Evolutionary conservation across 805 yeast species (phyloP).

Genomic region (Yamadazyma nakazawae): DNA sequence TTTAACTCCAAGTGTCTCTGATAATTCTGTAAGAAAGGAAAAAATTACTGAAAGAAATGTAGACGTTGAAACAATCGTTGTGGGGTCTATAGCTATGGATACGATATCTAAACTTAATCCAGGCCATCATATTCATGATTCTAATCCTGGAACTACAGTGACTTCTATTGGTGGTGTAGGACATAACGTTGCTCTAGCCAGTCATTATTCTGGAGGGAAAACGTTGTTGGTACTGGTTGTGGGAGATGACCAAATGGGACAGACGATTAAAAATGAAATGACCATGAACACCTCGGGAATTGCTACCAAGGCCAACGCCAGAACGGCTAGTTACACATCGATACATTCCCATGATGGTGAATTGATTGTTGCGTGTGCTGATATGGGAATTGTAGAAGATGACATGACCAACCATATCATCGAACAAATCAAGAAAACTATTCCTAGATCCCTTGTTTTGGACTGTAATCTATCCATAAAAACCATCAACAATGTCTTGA

Average conservation of each 20-base stretch:
- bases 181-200: conserved; percentile 69
- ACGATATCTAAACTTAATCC: conserved; percentile 50
- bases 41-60: neutral
- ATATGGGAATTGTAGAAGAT: conserved; percentile 66
- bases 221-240: conserved; percentile 54
- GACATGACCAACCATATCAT: conserved; percentile 41
- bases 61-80: conserved; percentile 39
- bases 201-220: conserved; percentile 29
- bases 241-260: conserved; percentile 58
- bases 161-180: conserved; percentile 83
- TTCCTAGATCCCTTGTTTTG: conserved; percentile 52
- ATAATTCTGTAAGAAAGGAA: too few relatives aligned
- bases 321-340: conserved; percentile 73
- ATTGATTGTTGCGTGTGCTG: conserved; percentile 75
- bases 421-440: conserved; percentile 33
- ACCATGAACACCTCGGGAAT: conserved; percentile 42
- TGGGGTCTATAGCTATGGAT: conserved; percentile 80
- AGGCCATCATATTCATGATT: conserved; percentile 45
- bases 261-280: conserved; percentile 17
- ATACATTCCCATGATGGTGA: conserved; percentile 62
- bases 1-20: neutral
- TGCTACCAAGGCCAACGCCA: conserved; percentile 13
- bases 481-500: conserved; percentile 37
- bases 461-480: conserved; percentile 65
- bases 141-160: conserved; percentile 64